These are phyloP conservation scores for Lactarius deliciosus DNA, from an alignment of 768 basidiomycete genomes.

Conservation along the genomic window DNA sequence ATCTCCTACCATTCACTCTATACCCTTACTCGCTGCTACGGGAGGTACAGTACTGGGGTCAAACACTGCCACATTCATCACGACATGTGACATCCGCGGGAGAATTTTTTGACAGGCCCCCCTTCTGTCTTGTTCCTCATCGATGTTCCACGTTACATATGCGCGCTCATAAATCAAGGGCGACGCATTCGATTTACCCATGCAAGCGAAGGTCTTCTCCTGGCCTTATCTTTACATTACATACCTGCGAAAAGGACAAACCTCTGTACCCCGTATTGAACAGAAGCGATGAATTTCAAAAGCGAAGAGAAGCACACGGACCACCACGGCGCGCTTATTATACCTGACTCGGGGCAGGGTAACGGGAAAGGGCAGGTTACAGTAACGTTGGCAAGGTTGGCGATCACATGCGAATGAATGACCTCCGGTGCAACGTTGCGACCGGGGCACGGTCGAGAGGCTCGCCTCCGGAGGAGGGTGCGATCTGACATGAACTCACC, in stretches of 20 bases:
- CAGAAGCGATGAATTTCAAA: too few relatives aligned
- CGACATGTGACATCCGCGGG: background rate
- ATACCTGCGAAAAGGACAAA: background rate
- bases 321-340: too few relatives aligned
- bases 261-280: too few relatives aligned
- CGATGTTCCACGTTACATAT: background rate
- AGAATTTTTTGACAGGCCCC: background rate
- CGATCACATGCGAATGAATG: too few relatives aligned
- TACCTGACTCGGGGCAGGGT: too few relatives aligned
- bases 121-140: background rate
- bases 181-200: background rate
- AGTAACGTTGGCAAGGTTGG: too few relatives aligned
- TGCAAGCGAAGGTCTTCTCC: background rate
- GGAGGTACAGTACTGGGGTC: background rate
- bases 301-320: too few relatives aligned
- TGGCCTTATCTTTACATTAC: background rate
- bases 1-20: background rate
- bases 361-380: too few relatives aligned
- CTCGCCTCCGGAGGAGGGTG: too few relatives aligned
- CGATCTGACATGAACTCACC: too few relatives aligned
- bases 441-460: too few relatives aligned
- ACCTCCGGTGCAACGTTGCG: too few relatives aligned
- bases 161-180: background rate
- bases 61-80: background rate
- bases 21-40: background rate